Evolutionary conservation across 2,329 filamentous ascomycete species (phyloP).

Genomic region (Ceratocystis papillata): DNA sequence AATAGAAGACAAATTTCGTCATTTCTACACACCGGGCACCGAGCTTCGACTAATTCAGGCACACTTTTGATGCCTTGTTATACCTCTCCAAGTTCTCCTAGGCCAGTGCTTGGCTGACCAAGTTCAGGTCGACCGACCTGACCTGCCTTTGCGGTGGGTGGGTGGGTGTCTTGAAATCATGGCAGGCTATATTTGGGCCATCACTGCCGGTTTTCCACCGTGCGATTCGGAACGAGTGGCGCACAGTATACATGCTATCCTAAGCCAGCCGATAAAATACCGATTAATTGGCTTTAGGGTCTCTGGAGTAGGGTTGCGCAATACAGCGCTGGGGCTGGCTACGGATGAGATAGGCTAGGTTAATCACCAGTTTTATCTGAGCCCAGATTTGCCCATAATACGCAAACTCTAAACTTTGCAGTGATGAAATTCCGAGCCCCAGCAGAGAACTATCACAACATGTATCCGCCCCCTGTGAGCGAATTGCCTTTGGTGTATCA

Average conservation of each 20-base stretch:
- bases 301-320: not conserved
- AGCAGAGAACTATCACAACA: too few relatives aligned
- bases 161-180: not conserved
- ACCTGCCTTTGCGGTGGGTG: not conserved
- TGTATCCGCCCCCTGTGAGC: too few relatives aligned
- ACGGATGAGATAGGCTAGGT: not conserved
- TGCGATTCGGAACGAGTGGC: not conserved
- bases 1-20: not conserved
- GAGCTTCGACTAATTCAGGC: not conserved
- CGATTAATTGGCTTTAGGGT: not conserved
- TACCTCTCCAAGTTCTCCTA: not conserved
- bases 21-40: not conserved
- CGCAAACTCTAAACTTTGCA: too few relatives aligned
- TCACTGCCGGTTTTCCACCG: not conserved
- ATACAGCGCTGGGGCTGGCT: not conserved
- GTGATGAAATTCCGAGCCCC: too few relatives aligned
- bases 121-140: not conserved
- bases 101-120: not conserved
- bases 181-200: constrained; percentile 9
- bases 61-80: not conserved
- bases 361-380: too few relatives aligned
- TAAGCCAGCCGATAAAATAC: not conserved
- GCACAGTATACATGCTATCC: not conserved
- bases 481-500: too few relatives aligned
- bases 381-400: too few relatives aligned